Percentiles rank a stretch among this genome's conserved stretches.
Evolutionary conservation across 2,329 filamentous ascomycete genomes (phyloP).

Genomic region (Cytospora chrysosperma): DNA sequence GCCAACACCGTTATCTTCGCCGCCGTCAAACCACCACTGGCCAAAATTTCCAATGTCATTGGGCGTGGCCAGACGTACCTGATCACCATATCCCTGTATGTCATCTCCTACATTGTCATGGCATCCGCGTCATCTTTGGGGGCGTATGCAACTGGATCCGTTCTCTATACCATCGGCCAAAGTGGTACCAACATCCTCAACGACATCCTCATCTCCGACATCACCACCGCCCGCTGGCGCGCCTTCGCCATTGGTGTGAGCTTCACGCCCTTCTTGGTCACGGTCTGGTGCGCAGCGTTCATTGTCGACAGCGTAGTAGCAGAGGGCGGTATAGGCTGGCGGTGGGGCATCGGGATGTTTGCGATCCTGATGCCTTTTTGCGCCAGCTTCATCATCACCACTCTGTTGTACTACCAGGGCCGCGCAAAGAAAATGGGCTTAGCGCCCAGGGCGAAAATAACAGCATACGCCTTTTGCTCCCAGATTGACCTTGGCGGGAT

Average conservation of each 20-base stretch:
- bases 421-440: slow-evolving; percentile 47
- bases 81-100: slow-evolving; percentile 52
- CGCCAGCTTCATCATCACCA: slow-evolving; percentile 48
- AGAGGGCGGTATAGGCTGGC: slow-evolving; percentile 45
- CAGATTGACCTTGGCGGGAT: slow-evolving; percentile 43
- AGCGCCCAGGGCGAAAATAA: slow-evolving; percentile 32
- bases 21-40: slow-evolving; percentile 59
- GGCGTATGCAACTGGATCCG: slow-evolving; percentile 51
- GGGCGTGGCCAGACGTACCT: slow-evolving; percentile 61
- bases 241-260: slow-evolving; percentile 49
- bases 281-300: slow-evolving; percentile 54
- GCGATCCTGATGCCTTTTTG: slow-evolving; percentile 52
- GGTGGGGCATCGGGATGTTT: slow-evolving; percentile 59
- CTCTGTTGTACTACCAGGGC: slow-evolving; percentile 49
- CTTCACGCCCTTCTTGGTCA: slow-evolving; percentile 55
- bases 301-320: slow-evolving; percentile 38
- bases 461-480: slow-evolving; percentile 37
- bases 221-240: slow-evolving; percentile 52
- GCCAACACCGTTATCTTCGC: slow-evolving; percentile 42
- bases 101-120: slow-evolving; percentile 57
- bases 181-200: slow-evolving; percentile 61
- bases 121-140: slow-evolving; percentile 53
- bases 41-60: slow-evolving; percentile 61
- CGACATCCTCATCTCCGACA: slow-evolving; percentile 63
- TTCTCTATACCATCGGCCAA: slow-evolving; percentile 59